These are phyloP conservation scores for Sporothrix brunneoviolacea DNA, from an alignment of 2,329 filamentous ascomycete species.

Conservation along the genomic window DNA sequence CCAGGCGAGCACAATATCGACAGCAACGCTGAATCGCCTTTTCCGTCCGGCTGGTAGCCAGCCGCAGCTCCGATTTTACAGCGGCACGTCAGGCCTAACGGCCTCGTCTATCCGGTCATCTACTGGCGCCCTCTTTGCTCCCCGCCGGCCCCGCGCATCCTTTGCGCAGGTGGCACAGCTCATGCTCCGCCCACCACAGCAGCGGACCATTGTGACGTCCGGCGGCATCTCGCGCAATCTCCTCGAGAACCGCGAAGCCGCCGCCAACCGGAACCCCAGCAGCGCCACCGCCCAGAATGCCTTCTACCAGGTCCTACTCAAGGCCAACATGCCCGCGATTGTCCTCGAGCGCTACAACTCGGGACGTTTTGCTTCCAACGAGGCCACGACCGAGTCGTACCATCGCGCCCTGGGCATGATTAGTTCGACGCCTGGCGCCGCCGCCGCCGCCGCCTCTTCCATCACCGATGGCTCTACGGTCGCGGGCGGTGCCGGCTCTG, in stretches of 20 bases:
- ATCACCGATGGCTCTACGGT: slow-evolving; percentile 1
- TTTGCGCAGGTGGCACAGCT: slow-evolving; percentile 13
- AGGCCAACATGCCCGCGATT: slow-evolving; percentile 90
- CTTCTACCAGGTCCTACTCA: slow-evolving; percentile 86
- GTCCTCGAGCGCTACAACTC: slow-evolving; percentile 85
- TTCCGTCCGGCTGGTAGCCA: background rate
- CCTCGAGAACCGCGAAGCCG: slow-evolving; percentile 80
- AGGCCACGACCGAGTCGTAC: slow-evolving; percentile 71
- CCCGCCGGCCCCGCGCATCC: background rate
- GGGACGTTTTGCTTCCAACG: slow-evolving; percentile 75
- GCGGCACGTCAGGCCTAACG: background rate
- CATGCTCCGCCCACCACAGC: slow-evolving; percentile 8
- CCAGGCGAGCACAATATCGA: slow-evolving; percentile 3
- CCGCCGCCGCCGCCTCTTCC: background rate
- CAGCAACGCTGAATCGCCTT: background rate
- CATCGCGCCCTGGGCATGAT: slow-evolving; percentile 58
- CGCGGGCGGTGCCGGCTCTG: slow-evolving; percentile 15
- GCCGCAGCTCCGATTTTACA: slow-evolving; percentile 12
- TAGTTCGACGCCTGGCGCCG: slow-evolving; percentile 19
- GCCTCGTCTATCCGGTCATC: background rate
- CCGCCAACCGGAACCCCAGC: slow-evolving; percentile 84
- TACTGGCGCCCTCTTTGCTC: background rate
- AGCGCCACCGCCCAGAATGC: slow-evolving; percentile 86
- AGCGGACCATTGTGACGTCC: slow-evolving; percentile 18
- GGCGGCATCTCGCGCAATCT: slow-evolving; percentile 54